These are phyloP conservation scores for Suillus hirtellus DNA, from an alignment of 768 basidiomycete species.

Conservation along the genomic window DNA sequence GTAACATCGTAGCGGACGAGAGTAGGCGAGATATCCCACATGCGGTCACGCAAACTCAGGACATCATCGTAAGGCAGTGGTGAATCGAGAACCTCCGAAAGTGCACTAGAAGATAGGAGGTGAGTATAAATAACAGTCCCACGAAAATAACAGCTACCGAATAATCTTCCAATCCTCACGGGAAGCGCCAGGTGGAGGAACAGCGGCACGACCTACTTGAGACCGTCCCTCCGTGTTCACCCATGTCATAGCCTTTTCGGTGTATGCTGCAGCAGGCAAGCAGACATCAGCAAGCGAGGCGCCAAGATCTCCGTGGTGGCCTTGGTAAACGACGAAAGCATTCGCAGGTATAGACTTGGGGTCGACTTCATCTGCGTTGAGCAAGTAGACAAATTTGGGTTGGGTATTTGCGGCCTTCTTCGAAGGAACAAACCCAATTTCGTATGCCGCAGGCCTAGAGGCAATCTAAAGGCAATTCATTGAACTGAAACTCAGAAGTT, in stretches of 20 bases:
- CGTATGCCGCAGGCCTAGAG: constrained; percentile 92
- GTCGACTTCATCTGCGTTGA: constrained; percentile 94
- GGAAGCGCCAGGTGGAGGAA: constrained; percentile 91
- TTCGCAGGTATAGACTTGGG: constrained; percentile 84
- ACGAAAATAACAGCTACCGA: constrained; percentile 48
- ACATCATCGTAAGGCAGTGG: constrained; percentile 83
- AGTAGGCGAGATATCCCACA: constrained; percentile 96
- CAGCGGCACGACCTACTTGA: constrained; percentile 89
- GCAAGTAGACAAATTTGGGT: constrained; percentile 95
- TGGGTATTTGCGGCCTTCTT: constrained; percentile 69
- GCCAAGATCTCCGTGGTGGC: constrained; percentile 96
- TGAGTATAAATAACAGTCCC: not conserved
- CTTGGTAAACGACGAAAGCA: constrained; percentile 98
- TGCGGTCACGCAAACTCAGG: constrained; percentile 78
- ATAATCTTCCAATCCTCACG: constrained; percentile 98
- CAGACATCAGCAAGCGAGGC: constrained; percentile 98
- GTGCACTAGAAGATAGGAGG: constrained; percentile 52
- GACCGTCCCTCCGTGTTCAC: constrained; percentile 95
- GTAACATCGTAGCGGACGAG: constrained; percentile 82
- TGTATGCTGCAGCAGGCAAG: constrained; percentile 90
- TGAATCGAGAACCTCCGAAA: constrained; percentile 82
- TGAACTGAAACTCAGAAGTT: constrained; percentile 1
- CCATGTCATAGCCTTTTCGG: constrained; percentile 90
- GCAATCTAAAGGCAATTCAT: constrained; percentile 56
- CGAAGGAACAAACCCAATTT: constrained; percentile 90